Evolutionary conservation across 2,329 filamentous ascomycete species (phyloP).

Genomic region (Westerdykella ornata): DNA sequence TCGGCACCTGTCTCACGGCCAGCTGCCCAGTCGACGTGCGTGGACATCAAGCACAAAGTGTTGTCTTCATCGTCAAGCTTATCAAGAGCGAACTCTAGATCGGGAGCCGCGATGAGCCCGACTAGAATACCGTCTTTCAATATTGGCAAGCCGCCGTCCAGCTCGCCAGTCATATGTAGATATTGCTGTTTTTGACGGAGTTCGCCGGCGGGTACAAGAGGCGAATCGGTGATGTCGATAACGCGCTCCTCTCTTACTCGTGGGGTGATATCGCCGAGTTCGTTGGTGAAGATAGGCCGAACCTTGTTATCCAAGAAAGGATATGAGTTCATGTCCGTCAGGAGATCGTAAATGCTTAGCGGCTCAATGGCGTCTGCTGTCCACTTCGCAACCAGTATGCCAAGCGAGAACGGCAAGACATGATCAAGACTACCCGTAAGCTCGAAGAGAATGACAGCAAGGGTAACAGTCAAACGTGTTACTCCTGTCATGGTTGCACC

Average conservation of each 20-base stretch:
- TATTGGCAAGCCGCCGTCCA: conserved; percentile 88
- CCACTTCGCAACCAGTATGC: conserved; percentile 95
- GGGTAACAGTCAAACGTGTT: conserved; percentile 82
- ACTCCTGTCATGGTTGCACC: conserved; percentile 98
- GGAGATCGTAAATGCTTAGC: conserved; percentile 86
- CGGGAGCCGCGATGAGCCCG: conserved; percentile 86
- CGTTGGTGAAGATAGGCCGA: conserved; percentile 81
- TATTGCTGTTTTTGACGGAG: conserved; percentile 75
- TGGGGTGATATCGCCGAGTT: conserved; percentile 79
- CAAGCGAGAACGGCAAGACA: conserved; percentile 87
- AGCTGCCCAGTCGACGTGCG: conserved; percentile 46
- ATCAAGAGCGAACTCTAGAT: conserved; percentile 88
- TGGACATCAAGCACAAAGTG: conserved; percentile 74
- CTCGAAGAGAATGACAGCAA: conserved; percentile 93
- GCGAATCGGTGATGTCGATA: conserved; percentile 82
- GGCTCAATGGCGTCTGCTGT: conserved; percentile 93
- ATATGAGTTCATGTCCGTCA: conserved; percentile 96
- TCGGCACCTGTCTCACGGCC: conserved; percentile 50
- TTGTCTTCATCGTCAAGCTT: conserved; percentile 68
- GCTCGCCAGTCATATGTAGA: conserved; percentile 76
- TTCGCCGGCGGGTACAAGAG: conserved; percentile 67
- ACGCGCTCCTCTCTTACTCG: conserved; percentile 66
- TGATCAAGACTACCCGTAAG: conserved; percentile 92
- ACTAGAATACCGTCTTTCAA: conserved; percentile 72
- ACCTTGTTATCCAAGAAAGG: conserved; percentile 96